phyloP scores from a whole-genome alignment of 2,329 filamentous ascomycete genomes.

The Calonectria hongkongensis region DNA sequence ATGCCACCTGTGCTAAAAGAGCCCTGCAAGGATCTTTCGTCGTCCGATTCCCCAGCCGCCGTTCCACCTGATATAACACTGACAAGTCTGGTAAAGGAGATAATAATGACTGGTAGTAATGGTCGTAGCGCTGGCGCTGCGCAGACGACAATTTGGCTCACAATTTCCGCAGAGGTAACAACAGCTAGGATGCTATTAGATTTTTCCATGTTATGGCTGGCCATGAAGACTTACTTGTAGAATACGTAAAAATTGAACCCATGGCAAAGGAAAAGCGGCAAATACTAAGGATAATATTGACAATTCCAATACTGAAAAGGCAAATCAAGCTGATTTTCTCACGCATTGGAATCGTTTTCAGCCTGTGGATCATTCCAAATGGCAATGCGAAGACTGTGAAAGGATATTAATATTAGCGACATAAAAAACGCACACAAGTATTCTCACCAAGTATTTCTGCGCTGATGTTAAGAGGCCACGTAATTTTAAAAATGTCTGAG shows the following conservation, averaged over 20 bases:
- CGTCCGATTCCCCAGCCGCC: not conserved
- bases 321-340: not conserved
- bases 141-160: not conserved
- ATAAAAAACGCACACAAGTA: not conserved
- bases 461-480: not conserved
- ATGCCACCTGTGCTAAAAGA: not conserved
- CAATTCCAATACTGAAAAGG: constrained; percentile 6
- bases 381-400: not conserved
- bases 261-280: not conserved
- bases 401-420: not conserved
- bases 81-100: not conserved
- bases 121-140: not conserved
- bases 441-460: constrained; percentile 11
- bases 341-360: not conserved
- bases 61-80: not conserved
- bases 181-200: not conserved
- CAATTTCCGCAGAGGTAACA: constrained; percentile 3
- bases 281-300: constrained; percentile 4
- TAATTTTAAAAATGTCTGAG: not conserved
- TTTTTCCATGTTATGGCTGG: too few species aligned
- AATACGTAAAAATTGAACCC: not conserved
- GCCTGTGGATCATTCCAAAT: not conserved
- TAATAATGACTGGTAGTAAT: not conserved
- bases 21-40: constrained; percentile 9
- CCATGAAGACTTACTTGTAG: not conserved